These are phyloP conservation scores for Solanum raphanifolium DNA, from an alignment of 257 asterid species.

Conservation along the genomic window DNA sequence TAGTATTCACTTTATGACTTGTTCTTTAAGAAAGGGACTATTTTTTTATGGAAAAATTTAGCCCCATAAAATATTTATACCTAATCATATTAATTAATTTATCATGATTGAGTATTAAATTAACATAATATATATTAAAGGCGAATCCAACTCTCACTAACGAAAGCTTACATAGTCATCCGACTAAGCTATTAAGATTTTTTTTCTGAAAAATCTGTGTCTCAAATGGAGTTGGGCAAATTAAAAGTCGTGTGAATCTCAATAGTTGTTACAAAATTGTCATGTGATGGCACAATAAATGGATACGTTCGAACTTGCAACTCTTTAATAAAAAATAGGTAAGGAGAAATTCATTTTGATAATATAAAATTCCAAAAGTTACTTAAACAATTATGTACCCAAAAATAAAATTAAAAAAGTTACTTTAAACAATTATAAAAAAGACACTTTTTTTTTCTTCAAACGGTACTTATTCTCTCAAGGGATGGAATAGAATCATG, in stretches of 20 bases:
- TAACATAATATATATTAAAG: neutral
- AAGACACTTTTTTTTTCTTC: neutral
- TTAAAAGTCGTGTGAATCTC: neutral
- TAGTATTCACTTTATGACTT: neutral
- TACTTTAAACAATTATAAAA: neutral
- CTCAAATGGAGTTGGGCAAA: neutral
- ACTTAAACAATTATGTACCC: neutral
- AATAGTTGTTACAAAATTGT: neutral
- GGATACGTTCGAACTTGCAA: neutral
- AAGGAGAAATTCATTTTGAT: neutral
- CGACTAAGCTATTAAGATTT: accelerated
- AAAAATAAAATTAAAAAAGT: neutral
- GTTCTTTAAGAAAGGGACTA: too few species aligned
- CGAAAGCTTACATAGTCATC: accelerated
- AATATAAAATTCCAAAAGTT: neutral
- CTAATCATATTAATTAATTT: neutral
- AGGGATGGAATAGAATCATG: neutral
- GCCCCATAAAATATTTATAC: neutral
- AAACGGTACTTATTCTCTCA: neutral
- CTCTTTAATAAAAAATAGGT: neutral
- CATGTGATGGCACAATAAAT: neutral
- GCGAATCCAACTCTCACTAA: too few species aligned
- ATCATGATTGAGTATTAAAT: neutral
- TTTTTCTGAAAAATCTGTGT: accelerated
- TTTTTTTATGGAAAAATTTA: neutral